Evolutionary conservation across 140 eudicot genomes (phyloP), one percentile per base, ranked within the genome.

Genomic region (Eryngium alpinum): DNA sequence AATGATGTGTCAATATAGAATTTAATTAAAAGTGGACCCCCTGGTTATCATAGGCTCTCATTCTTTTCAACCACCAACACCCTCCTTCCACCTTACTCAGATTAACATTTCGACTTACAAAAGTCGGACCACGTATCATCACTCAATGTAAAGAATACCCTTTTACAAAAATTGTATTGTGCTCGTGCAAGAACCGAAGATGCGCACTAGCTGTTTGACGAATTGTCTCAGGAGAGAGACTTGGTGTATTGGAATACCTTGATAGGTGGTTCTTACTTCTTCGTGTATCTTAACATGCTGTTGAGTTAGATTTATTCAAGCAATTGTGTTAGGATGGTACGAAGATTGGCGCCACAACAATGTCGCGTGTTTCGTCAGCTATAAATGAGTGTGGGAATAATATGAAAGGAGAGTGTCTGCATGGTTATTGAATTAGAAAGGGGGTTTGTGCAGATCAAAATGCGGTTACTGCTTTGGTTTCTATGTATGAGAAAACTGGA

Each of bases 71-170:
- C n/a, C n/a, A n/a, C n/a, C n/a, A n/a, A n/a, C n/a, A n/a, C n/a
- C n/a, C n/a, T n/a, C n/a, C n/a, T n/a, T n/a, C n/a, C n/a, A n/a
- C n/a, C n/a, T n/a, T n/a, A n/a, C n/a, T n/a, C n/a, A n/a, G n/a
- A n/a, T n/a, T n/a, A n/a, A n/a, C n/a, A n/a, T n/a, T n/a, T n/a
- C n/a, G n/a, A n/a, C n/a, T n/a, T n/a, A n/a, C n/a, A n/a, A n/a
- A n/a, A n/a, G n/a, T n/a, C n/a, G n/a, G n/a, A n/a, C n/a, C n/a
- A n/a, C n/a, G n/a, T n/a, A n/a, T n/a, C n/a, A n/a, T n/a, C n/a
- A n/a, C n/a, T n/a, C n/a, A n/a, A n/a, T n/a, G n/a, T 91, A 15
- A 88, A 82, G 84, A 91, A 90, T 43, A 60, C 96, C 71, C 88
- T 91, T 79, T 81, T 89, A 84, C 85, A 86, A n/a, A n/a, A n/a